Evolutionary conservation across 257 asterid genomes (phyloP), one percentile per base, ranked within the genome.

Genomic region (Nicotiana undulata): DNA sequence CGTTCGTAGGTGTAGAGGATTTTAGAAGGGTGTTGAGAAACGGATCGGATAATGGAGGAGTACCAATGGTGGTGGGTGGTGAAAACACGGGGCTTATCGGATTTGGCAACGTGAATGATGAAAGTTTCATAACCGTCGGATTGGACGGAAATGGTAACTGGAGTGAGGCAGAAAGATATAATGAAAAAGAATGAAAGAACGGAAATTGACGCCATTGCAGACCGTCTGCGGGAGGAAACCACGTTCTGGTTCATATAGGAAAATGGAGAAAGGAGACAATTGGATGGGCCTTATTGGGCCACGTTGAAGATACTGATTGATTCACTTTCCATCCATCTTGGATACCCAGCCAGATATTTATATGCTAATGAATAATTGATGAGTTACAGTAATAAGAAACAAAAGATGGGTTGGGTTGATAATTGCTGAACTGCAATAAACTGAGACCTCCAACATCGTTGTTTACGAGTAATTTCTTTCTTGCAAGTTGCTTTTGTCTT

Each of bases 11-110:
- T 83, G 87, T 95, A 95, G 56, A 95, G 93, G 75, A 95, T 83
- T 70, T 84, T 77, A 34, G 97, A 85, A 0, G 92, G 88, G 67
- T 83, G 92, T 82, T 58, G 83, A 63, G 89, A 77, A 44, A 94
- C 87, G 65, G 97, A 89, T 40, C 80, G 82, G 89, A 95, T 28
- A 84, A 95, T 91, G 85, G 86, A 86, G 81, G 92, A 56, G 87
- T 92, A 95, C 96, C 97, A 91, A 84, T 90, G 90, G 85, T 68
- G 93, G 84, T 93, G 98, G 31, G 95, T 77, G 80, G 98, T 66
- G 91, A 88, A 93, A 65, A 77, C 18, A 31, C 31, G 85, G 0
- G 99, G 98, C 85, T 91, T 95, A 1, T 87, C 85, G 7, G 92
- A 83, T 84, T 86, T 85, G 52, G 93, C 82, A 7, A 95, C 91